phyloP scores from a whole-genome alignment of 2,329 filamentous ascomycete species.

The Claviceps digitariae region DNA sequence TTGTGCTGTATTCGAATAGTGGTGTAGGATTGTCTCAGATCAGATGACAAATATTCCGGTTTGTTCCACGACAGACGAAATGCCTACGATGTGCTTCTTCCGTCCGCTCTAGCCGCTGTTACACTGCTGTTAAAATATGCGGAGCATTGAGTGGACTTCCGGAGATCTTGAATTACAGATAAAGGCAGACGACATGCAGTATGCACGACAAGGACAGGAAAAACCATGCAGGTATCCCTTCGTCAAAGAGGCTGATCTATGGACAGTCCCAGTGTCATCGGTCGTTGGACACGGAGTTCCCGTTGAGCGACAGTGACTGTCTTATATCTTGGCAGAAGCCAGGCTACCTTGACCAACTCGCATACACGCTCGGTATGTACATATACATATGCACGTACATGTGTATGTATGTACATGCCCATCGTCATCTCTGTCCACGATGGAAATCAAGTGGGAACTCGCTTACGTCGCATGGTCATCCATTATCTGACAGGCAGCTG shows the following conservation, averaged over 20 bases:
- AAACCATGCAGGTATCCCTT: not conserved
- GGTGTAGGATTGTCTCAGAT: not conserved
- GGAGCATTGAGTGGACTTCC: not conserved
- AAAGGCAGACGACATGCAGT: not conserved
- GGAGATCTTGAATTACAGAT: not conserved
- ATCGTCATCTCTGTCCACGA: not conserved
- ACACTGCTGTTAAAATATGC: not conserved
- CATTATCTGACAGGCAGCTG: no score
- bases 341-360: not conserved
- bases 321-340: not conserved
- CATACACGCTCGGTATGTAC: no score
- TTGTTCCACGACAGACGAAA: conserved; percentile 1
- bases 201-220: not conserved
- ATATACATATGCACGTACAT: no score
- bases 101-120: conserved; percentile 3
- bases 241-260: not conserved
- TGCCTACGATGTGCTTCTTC: not conserved
- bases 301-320: not conserved
- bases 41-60: not conserved
- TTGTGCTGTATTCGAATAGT: not conserved
- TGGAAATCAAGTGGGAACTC: not conserved
- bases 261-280: not conserved
- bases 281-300: not conserved
- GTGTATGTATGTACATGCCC: no score
- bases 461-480: not conserved